A percentile compares a stretch with the other conserved stretches of the same genome.
These are phyloP conservation scores for Phytophthora cajani DNA, from an alignment of 352 stramenopile genomes.

Conservation along the genomic window DNA sequence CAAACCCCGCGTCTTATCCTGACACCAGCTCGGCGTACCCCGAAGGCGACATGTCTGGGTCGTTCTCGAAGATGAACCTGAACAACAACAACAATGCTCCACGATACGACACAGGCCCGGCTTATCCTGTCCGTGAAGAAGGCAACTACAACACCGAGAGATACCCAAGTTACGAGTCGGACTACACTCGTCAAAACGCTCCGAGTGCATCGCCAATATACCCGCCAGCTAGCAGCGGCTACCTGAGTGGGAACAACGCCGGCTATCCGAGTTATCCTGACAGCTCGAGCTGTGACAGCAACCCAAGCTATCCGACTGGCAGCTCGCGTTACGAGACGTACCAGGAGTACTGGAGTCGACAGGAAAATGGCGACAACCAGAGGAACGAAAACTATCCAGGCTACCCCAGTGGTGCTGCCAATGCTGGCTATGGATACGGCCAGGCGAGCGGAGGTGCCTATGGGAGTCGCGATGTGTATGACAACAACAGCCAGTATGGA, in stretches of 20 bases:
- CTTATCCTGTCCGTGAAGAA: not conserved
- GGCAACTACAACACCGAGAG: not conserved
- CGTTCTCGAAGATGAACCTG: conserved; percentile 24
- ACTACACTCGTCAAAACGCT: not conserved
- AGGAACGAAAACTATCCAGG: conserved; percentile 1
- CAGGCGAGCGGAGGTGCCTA: not conserved
- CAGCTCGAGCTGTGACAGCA: not conserved
- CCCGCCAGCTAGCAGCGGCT: not conserved
- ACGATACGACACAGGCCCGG: not conserved
- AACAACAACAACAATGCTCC: conserved; percentile 5
- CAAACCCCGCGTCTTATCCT: not conserved
- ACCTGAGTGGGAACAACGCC: not conserved
- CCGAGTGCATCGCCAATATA: not conserved
- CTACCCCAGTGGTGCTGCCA: conserved; percentile 9
- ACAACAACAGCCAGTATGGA: not conserved
- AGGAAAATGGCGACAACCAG: not conserved
- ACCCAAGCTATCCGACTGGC: not conserved
- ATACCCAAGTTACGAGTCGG: not conserved
- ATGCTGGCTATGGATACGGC: conserved; percentile 8
- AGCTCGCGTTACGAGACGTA: conserved; percentile 25
- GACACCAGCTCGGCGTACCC: not conserved
- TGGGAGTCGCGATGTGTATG: not conserved
- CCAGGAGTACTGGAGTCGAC: conserved; percentile 32
- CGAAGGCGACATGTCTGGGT: not conserved
- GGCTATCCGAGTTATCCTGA: conserved; percentile 1